Conservation (phyloP, 2,329 filamentous ascomycete genomes). For the Trichoderma asperellum region DNA sequence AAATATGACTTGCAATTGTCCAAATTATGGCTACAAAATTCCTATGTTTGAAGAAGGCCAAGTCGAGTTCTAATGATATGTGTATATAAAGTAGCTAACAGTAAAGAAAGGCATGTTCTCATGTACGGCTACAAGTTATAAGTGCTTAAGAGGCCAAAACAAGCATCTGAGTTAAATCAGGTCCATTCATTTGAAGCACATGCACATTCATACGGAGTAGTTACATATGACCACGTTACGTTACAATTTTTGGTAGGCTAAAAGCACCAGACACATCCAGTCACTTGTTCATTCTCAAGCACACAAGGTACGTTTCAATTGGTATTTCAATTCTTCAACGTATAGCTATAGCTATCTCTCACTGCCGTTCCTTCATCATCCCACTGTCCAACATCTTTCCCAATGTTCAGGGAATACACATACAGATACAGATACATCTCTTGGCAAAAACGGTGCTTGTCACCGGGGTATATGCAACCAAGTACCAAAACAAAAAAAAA, state of each 20-base stretch:
- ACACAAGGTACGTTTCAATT: not conserved
- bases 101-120: not conserved
- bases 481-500: constrained; percentile 1
- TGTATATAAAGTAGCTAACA: not conserved
- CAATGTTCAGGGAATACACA: not conserved
- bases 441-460: constrained; percentile 10
- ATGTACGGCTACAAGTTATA: not conserved
- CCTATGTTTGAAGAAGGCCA: not conserved
- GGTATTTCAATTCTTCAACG: constrained; percentile 15
- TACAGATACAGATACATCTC: not conserved
- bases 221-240: not conserved
- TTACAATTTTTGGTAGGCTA: rapidly evolving
- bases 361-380: not conserved
- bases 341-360: not conserved
- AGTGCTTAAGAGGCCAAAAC: not conserved
- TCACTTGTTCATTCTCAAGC: not conserved
- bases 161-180: not conserved
- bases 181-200: not conserved
- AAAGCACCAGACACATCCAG: not conserved
- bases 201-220: too few relatives aligned
- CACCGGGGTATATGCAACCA: constrained; percentile 30
- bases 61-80: not conserved
- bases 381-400: not conserved
- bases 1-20: not conserved
- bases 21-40: not conserved